Evolutionary conservation across 257 asterid genomes (phyloP).

Genomic region (Solanum pennellii): DNA sequence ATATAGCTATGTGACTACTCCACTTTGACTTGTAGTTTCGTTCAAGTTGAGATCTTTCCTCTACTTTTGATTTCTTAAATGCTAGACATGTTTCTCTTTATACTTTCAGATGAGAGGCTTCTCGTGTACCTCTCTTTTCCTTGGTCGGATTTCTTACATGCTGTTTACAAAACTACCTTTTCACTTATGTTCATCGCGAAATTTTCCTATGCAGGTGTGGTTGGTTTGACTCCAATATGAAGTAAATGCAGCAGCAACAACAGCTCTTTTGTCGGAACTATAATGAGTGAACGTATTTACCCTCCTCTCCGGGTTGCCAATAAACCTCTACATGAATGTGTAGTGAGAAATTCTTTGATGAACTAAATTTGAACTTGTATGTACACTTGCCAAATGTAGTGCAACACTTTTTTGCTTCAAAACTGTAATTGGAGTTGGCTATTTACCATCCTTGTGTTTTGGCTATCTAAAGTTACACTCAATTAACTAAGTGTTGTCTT

Average conservation of each 20-base stretch:
- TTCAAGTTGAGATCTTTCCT: neutral
- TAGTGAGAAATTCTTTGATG: neutral
- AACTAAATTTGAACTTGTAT: neutral
- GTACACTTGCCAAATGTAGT: neutral
- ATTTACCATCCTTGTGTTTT: neutral
- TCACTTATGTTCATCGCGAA: neutral
- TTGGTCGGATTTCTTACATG: neutral
- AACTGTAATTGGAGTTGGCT: neutral
- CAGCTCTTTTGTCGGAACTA: neutral
- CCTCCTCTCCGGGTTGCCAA: neutral
- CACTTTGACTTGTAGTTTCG: neutral
- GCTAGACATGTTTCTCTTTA: neutral
- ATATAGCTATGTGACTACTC: neutral
- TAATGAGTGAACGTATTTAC: neutral
- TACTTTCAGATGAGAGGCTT: neutral
- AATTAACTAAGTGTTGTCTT: neutral
- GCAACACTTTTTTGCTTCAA: neutral
- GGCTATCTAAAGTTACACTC: neutral
- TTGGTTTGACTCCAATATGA: slow-evolving; percentile 78
- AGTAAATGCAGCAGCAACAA: neutral
- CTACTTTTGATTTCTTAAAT: neutral
- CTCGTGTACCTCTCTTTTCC: neutral
- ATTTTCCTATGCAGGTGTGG: slow-evolving; percentile 41
- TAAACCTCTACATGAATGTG: neutral
- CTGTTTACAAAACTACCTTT: neutral